A percentile compares a stretch with the other conserved stretches of the same genome.
phyloP scores from a whole-genome alignment of 2,329 filamentous ascomycete genomes.

The Pseudogymnoascus sp. region DNA sequence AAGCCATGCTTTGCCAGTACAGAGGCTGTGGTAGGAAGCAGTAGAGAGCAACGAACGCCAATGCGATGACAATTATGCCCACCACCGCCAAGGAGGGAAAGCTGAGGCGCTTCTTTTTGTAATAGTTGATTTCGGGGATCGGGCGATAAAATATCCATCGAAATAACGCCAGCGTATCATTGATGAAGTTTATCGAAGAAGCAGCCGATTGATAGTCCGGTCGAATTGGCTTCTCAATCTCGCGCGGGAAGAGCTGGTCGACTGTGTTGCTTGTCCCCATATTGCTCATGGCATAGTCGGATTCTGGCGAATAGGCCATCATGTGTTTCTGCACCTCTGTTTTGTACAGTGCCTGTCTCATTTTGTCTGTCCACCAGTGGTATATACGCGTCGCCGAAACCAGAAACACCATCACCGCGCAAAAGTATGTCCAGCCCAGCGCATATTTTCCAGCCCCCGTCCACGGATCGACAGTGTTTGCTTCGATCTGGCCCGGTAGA shows the following conservation, averaged over 20 bases:
- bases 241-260: slow-evolving; percentile 64
- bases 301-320: slow-evolving; percentile 48
- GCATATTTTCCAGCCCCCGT: slow-evolving; percentile 76
- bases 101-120: slow-evolving; percentile 57
- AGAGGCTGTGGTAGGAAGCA: slow-evolving; percentile 82
- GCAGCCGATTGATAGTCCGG: slow-evolving; percentile 61
- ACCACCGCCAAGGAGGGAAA: slow-evolving; percentile 75
- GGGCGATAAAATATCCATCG: slow-evolving; percentile 86
- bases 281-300: slow-evolving; percentile 55
- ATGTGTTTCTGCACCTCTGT: slow-evolving; percentile 66
- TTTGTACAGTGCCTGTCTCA: slow-evolving; percentile 82
- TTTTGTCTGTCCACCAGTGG: slow-evolving; percentile 90
- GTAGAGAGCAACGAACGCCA: slow-evolving; percentile 71
- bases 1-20: slow-evolving; percentile 81
- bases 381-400: slow-evolving; percentile 69
- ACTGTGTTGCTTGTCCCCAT: slow-evolving; percentile 48
- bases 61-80: slow-evolving; percentile 57
- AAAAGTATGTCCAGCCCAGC: slow-evolving; percentile 82
- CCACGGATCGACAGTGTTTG: slow-evolving; percentile 70
- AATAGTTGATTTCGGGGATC: slow-evolving; percentile 64
- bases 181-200: slow-evolving; percentile 66
- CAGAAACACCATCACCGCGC: slow-evolving; percentile 60
- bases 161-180: slow-evolving; percentile 74
- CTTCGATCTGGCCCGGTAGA: slow-evolving; percentile 54
- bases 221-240: slow-evolving; percentile 50